These are phyloP conservation scores for Fusarium piperis DNA, from an alignment of 2,329 filamentous ascomycete species.

Conservation along the genomic window DNA sequence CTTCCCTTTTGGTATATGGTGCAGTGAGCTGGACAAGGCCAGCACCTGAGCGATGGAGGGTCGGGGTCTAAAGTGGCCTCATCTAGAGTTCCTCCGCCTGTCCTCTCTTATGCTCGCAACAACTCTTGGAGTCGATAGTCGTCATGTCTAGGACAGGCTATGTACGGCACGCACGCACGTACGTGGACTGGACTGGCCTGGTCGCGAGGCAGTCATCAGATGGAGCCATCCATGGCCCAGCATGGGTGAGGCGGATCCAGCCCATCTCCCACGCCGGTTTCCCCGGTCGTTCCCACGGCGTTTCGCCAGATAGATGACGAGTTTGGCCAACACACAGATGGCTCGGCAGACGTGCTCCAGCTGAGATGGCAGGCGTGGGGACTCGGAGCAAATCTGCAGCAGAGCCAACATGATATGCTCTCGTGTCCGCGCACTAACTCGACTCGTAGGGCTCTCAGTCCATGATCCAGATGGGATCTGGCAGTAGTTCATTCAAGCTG, in stretches of 20 bases:
- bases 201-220: constrained; percentile 8
- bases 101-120: neutral
- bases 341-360: constrained; percentile 7
- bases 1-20: constrained; percentile 21
- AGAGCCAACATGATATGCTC: constrained; percentile 9
- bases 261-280: constrained; percentile 24
- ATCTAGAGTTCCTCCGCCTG: constrained; percentile 25
- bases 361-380: constrained; percentile 2
- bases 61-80: constrained; percentile 23
- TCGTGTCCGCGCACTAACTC: constrained; percentile 15
- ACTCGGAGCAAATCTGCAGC: constrained; percentile 3
- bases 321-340: constrained; percentile 10
- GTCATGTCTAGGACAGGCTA: neutral
- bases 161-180: neutral
- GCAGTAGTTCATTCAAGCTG: constrained; percentile 8
- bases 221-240: constrained; percentile 11
- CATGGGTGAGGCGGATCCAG: constrained; percentile 8
- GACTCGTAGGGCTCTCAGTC: neutral
- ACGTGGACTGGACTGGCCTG: neutral
- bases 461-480: constrained; percentile 15
- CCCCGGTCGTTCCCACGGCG: constrained; percentile 25
- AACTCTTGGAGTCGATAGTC: constrained; percentile 4
- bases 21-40: constrained; percentile 11
- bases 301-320: constrained; percentile 1
- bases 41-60: constrained; percentile 25